Evolutionary conservation across 169 alveolate species (phyloP), one percentile per base, ranked within the genome.

Genomic region (Plasmodium billcollinsi): DNA sequence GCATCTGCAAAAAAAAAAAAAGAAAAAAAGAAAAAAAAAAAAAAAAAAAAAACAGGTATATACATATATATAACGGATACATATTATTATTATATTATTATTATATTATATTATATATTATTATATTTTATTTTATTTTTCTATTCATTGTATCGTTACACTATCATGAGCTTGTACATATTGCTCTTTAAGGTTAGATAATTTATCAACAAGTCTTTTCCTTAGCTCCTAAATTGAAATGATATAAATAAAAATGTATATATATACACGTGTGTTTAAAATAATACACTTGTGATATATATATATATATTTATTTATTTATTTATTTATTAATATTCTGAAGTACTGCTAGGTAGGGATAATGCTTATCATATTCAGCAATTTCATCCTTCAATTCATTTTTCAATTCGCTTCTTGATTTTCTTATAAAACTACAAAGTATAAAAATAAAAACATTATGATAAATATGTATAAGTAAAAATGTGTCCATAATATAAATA

Each of bases 351-450:
- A 75, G 26, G 15, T 75, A 74, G 4, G 88, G 88, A 14, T 15
- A 62, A 33, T 62, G 66, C 66, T 75, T 75, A 50, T 75, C 67
- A 39, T 75, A 75, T n/a, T 75, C 56, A 59, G 88, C 88, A n/a
- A 75, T 62, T 54, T 75, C 88, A 24, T 75, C 88, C 3, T 75
- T 65, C 24, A 75, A 33, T 21, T 75, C 88, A 26, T 75, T 75
- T 49, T 11, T 65, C 33, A 75, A 54, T 5, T 20, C 69, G 4
- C 43, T 63, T 26, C 66, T 47, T 20, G 88, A 66, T 63, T 75
- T 75, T 49, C 49, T 75, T 39, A 75, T 75, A 52, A 75, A 75
- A 15, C 88, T 75, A 67, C 45, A 43, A 50, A 49, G 8, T 12
- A 49, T 9, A 52, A 62, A 62, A 14, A 8, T 8, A 14, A 39